These are phyloP conservation scores for Amanita muscaria DNA, from an alignment of 768 basidiomycete genomes.

Conservation along the genomic window DNA sequence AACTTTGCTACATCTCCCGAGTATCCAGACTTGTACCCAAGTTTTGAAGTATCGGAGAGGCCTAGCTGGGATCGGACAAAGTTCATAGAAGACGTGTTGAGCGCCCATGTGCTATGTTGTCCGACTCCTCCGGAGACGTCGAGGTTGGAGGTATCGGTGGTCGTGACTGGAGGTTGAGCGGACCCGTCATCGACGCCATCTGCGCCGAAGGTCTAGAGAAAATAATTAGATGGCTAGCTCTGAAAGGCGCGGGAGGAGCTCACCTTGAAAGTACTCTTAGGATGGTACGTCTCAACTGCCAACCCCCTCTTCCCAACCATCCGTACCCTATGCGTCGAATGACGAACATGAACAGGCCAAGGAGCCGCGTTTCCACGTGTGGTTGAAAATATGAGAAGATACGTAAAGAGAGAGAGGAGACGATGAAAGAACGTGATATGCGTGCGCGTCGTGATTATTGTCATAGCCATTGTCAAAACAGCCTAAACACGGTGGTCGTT, in stretches of 20 bases:
- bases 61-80: slow-evolving; percentile 9
- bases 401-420: neutral
- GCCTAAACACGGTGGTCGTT: no score
- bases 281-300: slow-evolving; percentile 15
- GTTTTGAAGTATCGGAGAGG: neutral
- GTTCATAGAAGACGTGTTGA: slow-evolving; percentile 7
- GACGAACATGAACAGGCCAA: slow-evolving; percentile 10
- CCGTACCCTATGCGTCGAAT: slow-evolving; percentile 15
- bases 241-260: neutral
- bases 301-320: slow-evolving; percentile 11
- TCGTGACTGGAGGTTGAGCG: neutral
- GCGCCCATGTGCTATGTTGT: neutral
- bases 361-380: slow-evolving; percentile 12
- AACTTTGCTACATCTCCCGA: slow-evolving; percentile 11
- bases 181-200: neutral
- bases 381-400: neutral
- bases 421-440: neutral
- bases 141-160: neutral
- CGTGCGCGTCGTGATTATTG: no score
- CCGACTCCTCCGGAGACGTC: neutral
- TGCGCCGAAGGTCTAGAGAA: neutral
- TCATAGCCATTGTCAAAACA: no score
- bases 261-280: slow-evolving; percentile 14
- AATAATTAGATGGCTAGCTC: neutral
- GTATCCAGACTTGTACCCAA: slow-evolving; percentile 12